A percentile compares a stretch with the other conserved stretches of the same genome.
phyloP scores from a whole-genome alignment of 169 alveolate species.

The Plasmodium fragile region DNA sequence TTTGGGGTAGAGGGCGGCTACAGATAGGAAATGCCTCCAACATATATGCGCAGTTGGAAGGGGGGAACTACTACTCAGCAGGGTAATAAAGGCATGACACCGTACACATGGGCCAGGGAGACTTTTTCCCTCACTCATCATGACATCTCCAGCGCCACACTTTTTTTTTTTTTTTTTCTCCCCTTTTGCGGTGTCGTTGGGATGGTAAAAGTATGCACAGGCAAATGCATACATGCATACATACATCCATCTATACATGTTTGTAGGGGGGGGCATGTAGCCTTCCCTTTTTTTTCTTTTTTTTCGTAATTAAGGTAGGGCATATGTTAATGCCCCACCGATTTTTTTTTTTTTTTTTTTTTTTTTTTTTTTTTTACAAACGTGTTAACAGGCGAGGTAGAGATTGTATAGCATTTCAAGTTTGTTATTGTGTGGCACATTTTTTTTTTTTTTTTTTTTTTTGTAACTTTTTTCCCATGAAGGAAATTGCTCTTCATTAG shows the following conservation, averaged over 20 bases:
- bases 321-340: neutral
- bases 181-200: neutral
- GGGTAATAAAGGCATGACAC: neutral
- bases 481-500: neutral
- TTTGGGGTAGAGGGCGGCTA: neutral
- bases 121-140: neutral
- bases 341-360: no score
- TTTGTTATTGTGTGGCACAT: no score
- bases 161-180: no score
- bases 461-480: neutral
- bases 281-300: no score
- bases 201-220: neutral
- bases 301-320: neutral
- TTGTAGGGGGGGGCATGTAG: neutral
- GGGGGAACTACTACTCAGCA: neutral
- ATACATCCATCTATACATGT: neutral
- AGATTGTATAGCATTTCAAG: no score
- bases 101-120: neutral
- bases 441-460: neutral
- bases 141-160: neutral
- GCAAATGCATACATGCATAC: neutral
- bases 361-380: neutral
- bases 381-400: no score
- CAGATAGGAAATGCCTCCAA: no score
- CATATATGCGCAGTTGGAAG: neutral